Evolutionary conservation across 129 eudicot species (phyloP), one percentile per base, ranked within the genome.

Genomic region (Centaurea solstitialis): DNA sequence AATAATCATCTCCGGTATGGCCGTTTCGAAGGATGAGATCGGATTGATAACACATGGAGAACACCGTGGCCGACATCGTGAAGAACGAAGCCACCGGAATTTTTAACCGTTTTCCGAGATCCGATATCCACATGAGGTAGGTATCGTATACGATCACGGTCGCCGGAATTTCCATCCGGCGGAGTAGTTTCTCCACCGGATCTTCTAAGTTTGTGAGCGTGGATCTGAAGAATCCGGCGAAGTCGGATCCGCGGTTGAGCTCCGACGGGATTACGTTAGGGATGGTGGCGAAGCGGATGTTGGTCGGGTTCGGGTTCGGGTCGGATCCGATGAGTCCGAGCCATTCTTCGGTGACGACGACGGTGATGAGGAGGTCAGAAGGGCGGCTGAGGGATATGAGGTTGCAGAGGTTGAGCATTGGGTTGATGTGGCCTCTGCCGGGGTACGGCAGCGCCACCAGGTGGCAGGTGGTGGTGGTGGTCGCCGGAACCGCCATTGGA

Each of bases 261-360:
- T 92, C 94, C 3, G 97, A 92, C 10, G 94, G 94, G 20, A 92
- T 45, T 12, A 92, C 92, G 53, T 92, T 90, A 0, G 94, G 92
- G 75, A 92, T 79, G 53, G 92, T 81, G 22, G 86, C 91, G 74
- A 86, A 86, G 12, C 79, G 84, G 72, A 90, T 43, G 75, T 76
- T 80, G 11, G 79, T 10, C 7, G 92, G 88, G 82, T 76, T 10
- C 7, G 92, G 88, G 82, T 76, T 77, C 11, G 84, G 72, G 7
- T 84, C 89, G 41, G 91, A 82, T 70, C 83, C 62, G 83, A 89
- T 74, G 76, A 92, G 77, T 70, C 88, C 89, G 61, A 86, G 81
- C 97, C 97, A 92, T 83, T 92, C 97, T 73, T 92, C 89, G 50
- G 97, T 92, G n/a, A 92, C 65, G 38, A 92, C 78, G 73, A 92